A percentile compares a stretch with the other conserved stretches of the same genome.
Conservation (phyloP, 257 asterid species). For the Rehmannia glutinosa region DNA sequence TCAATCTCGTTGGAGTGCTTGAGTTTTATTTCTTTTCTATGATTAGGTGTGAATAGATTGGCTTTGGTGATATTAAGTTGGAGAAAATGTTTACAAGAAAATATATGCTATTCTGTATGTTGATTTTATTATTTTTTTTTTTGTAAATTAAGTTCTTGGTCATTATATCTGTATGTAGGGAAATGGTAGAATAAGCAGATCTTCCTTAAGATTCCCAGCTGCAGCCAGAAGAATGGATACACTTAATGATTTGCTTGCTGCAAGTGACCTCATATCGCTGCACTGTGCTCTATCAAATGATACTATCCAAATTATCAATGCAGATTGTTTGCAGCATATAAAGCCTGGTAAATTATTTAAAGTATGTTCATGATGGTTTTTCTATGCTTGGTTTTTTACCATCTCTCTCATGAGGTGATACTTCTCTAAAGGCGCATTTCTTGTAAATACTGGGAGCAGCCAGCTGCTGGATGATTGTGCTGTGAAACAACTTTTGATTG, state of each 20-base stretch:
- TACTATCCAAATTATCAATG: slow-evolving; percentile 79
- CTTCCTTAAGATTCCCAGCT: slow-evolving; percentile 71
- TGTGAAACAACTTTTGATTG: slow-evolving; percentile 94
- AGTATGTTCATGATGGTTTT: slow-evolving; percentile 1
- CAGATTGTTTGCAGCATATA: slow-evolving; percentile 89
- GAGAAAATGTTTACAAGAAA: neutral
- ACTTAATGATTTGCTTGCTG: slow-evolving; percentile 95
- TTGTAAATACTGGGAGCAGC: slow-evolving; percentile 97
- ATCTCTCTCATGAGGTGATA: slow-evolving; percentile 26
- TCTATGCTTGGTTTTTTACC: neutral
- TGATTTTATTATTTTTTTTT: neutral
- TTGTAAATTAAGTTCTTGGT: neutral
- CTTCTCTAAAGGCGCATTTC: slow-evolving; percentile 82
- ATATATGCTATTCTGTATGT: neutral
- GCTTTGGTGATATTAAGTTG: neutral
- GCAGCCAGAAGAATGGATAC: slow-evolving; percentile 99
- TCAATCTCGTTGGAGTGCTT: neutral
- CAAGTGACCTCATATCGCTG: slow-evolving; percentile 89
- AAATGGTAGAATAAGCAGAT: slow-evolving; percentile 51
- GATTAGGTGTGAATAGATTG: neutral
- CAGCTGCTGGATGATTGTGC: slow-evolving; percentile 99
- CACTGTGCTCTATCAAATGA: slow-evolving; percentile 92
- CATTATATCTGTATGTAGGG: slow-evolving; percentile 41
- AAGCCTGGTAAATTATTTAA: slow-evolving; percentile 67
- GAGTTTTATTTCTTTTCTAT: neutral